phyloP scores from a whole-genome alignment of 352 stramenopile species.

The Pythium plurisporium region DNA sequence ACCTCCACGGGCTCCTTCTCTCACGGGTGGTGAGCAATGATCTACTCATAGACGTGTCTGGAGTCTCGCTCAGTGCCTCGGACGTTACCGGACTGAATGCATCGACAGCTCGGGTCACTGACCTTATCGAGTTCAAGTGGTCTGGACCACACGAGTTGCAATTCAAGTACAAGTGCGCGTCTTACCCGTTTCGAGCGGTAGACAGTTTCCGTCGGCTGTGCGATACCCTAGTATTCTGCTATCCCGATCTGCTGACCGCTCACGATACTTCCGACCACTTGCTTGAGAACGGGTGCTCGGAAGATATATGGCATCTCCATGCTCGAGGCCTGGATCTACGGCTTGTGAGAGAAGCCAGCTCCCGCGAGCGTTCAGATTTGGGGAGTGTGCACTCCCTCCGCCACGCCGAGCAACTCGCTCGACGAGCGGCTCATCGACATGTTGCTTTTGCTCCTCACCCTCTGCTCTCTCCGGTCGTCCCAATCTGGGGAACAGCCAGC shows the following conservation, averaged over 20 bases:
- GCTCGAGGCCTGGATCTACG: too few species aligned
- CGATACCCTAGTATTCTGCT: slow-evolving; percentile 3
- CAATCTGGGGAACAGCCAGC: not conserved
- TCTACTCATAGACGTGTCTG: not conserved
- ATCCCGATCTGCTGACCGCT: not conserved
- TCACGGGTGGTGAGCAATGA: not conserved
- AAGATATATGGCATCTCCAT: too few species aligned
- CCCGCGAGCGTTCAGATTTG: too few species aligned
- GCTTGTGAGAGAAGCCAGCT: too few species aligned
- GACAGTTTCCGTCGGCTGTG: not conserved
- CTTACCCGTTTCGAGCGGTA: not conserved
- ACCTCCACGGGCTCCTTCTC: not conserved
- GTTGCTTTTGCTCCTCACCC: not conserved
- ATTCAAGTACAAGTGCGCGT: not conserved
- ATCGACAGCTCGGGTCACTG: not conserved
- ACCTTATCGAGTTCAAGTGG: not conserved
- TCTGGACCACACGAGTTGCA: not conserved
- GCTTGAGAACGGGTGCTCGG: too few species aligned
- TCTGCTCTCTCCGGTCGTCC: not conserved
- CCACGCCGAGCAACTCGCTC: not conserved
- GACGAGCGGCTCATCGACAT: not conserved
- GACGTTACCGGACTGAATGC: not conserved
- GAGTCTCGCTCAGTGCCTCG: not conserved
- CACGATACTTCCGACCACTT: too few species aligned
- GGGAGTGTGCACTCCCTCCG: not conserved